Conservation (phyloP, 2,329 filamentous ascomycete genomes). For the Fusarium marasasianum region DNA sequence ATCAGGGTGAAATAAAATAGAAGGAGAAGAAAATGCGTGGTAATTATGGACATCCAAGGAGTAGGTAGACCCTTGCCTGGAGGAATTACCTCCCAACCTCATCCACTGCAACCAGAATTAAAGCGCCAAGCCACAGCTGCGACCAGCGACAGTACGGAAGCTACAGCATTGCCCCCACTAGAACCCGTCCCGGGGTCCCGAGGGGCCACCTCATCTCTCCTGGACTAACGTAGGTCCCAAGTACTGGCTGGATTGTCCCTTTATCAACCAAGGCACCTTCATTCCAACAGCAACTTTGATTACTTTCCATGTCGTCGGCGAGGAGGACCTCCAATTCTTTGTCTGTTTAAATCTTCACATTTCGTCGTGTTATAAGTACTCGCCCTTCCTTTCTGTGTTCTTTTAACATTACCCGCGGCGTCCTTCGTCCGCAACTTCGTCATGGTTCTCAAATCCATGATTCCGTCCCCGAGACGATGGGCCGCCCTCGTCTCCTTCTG, state of each 20-base stretch:
- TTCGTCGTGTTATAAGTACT: slow-evolving; percentile 10
- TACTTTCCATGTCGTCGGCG: slow-evolving; percentile 18
- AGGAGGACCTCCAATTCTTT: not conserved
- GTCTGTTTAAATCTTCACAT: not conserved
- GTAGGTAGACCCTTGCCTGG: slow-evolving; percentile 7
- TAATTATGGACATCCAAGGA: not conserved
- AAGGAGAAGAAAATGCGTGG: not conserved
- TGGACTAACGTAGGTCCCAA: not conserved
- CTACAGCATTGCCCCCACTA: slow-evolving; percentile 22
- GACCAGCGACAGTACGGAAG: slow-evolving; percentile 13
- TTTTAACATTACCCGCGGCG: slow-evolving; percentile 20
- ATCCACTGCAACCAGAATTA: slow-evolving; percentile 14
- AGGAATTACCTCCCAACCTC: slow-evolving; percentile 11
- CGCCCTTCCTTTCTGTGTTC: slow-evolving; percentile 7
- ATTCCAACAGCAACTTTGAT: slow-evolving; percentile 29
- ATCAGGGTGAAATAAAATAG: not conserved
- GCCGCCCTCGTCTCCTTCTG: slow-evolving; percentile 49
- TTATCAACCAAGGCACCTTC: slow-evolving; percentile 16
- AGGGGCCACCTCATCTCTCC: slow-evolving; percentile 36
- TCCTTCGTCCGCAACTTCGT: slow-evolving; percentile 27
- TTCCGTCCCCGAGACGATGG: slow-evolving; percentile 44
- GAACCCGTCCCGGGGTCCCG: slow-evolving; percentile 30
- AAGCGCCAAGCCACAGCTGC: slow-evolving; percentile 17
- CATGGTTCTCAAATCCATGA: slow-evolving; percentile 42
- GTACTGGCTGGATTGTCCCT: slow-evolving; percentile 5